Conservation (phyloP, 23 red algal genomes). For the Agarophyton chilense region DNA sequence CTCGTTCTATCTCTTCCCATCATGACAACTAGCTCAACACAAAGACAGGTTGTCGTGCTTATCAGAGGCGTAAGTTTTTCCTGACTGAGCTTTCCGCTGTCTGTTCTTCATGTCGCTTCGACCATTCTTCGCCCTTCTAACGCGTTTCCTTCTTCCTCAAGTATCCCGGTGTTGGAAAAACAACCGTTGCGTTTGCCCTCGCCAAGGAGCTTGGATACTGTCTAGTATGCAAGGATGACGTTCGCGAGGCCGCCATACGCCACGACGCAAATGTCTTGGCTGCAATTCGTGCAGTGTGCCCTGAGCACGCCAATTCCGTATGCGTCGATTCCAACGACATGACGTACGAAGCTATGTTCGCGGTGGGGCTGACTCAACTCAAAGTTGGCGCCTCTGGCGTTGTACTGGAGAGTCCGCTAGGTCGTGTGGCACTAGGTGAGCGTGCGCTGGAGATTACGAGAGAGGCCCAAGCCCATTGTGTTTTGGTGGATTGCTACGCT, state of each 20-base stretch:
- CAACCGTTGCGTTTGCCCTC: slow-evolving; percentile 54
- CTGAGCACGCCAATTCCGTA: slow-evolving; percentile 37
- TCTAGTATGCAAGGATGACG: slow-evolving; percentile 64
- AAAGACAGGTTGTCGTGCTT: slow-evolving; percentile 62
- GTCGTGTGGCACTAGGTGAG: slow-evolving; percentile 58
- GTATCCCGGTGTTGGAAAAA: slow-evolving; percentile 73
- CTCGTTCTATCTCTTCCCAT: background rate
- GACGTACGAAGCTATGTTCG: slow-evolving; percentile 75
- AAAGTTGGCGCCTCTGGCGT: slow-evolving; percentile 58
- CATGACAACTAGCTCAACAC: background rate
- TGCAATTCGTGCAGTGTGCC: slow-evolving; percentile 44
- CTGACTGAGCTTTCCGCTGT: background rate
- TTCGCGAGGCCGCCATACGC: slow-evolving; percentile 57
- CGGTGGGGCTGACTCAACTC: slow-evolving; percentile 63
- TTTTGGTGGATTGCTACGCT: slow-evolving; percentile 66
- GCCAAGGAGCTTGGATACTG: slow-evolving; percentile 59
- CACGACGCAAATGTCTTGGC: slow-evolving; percentile 61
- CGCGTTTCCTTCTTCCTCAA: background rate
- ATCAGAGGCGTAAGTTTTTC: slow-evolving; percentile 66
- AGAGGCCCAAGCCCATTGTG: slow-evolving; percentile 46
- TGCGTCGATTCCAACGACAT: slow-evolving; percentile 70
- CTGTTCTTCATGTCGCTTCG: background rate
- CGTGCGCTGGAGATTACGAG: slow-evolving; percentile 54
- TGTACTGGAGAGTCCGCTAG: slow-evolving; percentile 60
- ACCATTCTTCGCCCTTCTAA: background rate